Evolutionary conservation across 139 green algal species (phyloP).

Genomic region (Zygnema cylindricum): DNA sequence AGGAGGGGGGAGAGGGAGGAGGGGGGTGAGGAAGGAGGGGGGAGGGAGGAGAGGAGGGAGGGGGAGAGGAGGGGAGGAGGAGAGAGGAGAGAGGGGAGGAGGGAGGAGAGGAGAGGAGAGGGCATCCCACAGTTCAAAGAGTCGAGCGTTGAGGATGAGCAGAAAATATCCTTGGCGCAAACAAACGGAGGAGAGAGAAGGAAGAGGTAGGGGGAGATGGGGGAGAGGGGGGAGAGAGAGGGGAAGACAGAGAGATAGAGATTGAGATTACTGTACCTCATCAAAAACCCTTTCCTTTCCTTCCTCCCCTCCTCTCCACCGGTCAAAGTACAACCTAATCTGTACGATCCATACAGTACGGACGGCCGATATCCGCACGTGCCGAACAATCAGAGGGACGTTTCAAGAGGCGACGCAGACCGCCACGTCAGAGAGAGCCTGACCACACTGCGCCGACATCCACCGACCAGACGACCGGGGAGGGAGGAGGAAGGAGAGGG

Average conservation of each 20-base stretch:
- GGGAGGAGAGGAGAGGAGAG: background rate
- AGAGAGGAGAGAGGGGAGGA: background rate
- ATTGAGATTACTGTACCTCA: too few species aligned
- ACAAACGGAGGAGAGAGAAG: background rate
- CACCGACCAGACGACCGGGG: background rate
- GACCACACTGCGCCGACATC: too few species aligned
- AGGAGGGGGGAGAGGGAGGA: background rate
- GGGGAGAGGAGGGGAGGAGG: background rate
- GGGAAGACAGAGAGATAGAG: background rate
- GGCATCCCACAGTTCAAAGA: background rate
- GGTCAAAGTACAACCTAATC: too few species aligned
- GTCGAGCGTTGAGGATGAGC: background rate
- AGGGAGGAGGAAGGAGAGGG: background rate
- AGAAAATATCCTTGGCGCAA: background rate
- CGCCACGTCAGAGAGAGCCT: background rate
- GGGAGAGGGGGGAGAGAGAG: background rate
- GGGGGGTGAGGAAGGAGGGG: background rate
- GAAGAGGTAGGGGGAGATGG: background rate
- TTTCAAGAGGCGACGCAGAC: background rate
- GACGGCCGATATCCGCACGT: too few species aligned
- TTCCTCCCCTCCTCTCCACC: too few species aligned
- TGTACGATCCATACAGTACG: too few species aligned
- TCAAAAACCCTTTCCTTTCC: too few species aligned
- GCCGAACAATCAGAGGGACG: background rate
- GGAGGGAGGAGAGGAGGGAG: background rate